phyloP scores from a whole-genome alignment of 441 rosid species.

The Metrosideros polymorpha region DNA sequence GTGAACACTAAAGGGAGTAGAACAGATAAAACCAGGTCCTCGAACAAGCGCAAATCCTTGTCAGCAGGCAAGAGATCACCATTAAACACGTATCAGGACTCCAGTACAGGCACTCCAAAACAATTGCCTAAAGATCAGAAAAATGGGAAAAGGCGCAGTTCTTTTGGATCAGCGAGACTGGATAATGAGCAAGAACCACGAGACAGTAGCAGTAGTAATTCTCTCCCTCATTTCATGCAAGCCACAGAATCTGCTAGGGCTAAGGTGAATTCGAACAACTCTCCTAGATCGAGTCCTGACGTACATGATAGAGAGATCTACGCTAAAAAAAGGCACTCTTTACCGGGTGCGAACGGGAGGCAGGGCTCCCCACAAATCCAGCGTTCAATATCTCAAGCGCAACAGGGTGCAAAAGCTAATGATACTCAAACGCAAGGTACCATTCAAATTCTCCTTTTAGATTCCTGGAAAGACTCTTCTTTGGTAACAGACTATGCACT shows the following conservation, averaged over 20 bases:
- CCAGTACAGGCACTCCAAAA: conserved; percentile 42
- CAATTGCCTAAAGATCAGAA: conserved; percentile 49
- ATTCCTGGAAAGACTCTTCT: not conserved
- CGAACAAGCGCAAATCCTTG: conserved; percentile 43
- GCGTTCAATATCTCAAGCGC: conserved; percentile 53
- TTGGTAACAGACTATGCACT: not conserved
- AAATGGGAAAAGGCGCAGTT: conserved; percentile 54
- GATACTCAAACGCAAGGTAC: conserved; percentile 10
- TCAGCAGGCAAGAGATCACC: conserved; percentile 54
- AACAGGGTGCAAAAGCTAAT: conserved; percentile 56
- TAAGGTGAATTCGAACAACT: conserved; percentile 64
- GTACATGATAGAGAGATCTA: conserved; percentile 62
- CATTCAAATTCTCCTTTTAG: not conserved
- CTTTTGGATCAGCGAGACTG: conserved; percentile 43
- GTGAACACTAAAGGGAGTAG: conserved; percentile 38
- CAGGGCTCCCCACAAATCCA: conserved; percentile 83
- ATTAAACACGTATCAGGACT: conserved; percentile 40
- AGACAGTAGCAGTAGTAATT: conserved; percentile 56
- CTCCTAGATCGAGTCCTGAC: conserved; percentile 96
- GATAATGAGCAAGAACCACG: conserved; percentile 63
- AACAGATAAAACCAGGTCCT: conserved; percentile 38
- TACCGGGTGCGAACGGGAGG: conserved; percentile 80
- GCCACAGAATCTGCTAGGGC: conserved; percentile 92
- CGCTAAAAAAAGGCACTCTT: conserved; percentile 79
- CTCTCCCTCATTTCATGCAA: conserved; percentile 93